These are phyloP conservation scores for Tetrapyrgos nigripes DNA, from an alignment of 1,284 basidiomycete genomes.

Conservation along the genomic window DNA sequence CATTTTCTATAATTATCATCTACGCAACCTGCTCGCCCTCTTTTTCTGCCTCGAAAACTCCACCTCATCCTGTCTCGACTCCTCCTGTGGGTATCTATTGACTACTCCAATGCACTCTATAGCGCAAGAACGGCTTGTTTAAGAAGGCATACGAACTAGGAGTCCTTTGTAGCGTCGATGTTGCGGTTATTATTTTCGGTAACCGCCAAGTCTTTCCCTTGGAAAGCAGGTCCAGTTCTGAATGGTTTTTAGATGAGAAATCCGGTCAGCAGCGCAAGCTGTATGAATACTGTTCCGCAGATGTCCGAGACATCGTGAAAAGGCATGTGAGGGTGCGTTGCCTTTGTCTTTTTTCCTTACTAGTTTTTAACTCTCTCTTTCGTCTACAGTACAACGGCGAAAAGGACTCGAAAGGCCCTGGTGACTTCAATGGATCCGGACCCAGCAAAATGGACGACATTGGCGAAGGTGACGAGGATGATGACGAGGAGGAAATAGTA, in stretches of 20 bases:
- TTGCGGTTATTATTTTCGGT: slow-evolving; percentile 75
- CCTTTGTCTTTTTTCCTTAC: not conserved
- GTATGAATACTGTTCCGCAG: slow-evolving; percentile 63
- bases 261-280: slow-evolving; percentile 61
- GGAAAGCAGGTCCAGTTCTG: no score
- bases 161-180: slow-evolving; percentile 71
- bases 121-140: slow-evolving; percentile 76
- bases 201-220: slow-evolving; percentile 20
- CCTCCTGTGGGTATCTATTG: slow-evolving; percentile 16
- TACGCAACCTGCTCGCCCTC: slow-evolving; percentile 24
- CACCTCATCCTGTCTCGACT: slow-evolving; percentile 13
- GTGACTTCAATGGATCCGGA: slow-evolving; percentile 43
- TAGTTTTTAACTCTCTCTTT: slow-evolving; percentile 8
- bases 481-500: slow-evolving; percentile 47
- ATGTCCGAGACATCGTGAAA: slow-evolving; percentile 53
- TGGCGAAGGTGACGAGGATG: slow-evolving; percentile 50
- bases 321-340: slow-evolving; percentile 53
- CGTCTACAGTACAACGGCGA: slow-evolving; percentile 56
- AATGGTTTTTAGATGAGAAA: slow-evolving; percentile 52
- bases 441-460: slow-evolving; percentile 38
- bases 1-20: slow-evolving; percentile 3
- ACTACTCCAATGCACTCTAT: slow-evolving; percentile 5
- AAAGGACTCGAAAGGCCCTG: slow-evolving; percentile 48
- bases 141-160: slow-evolving; percentile 79
- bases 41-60: slow-evolving; percentile 27